A percentile compares a stretch with the other conserved stretches of the same genome.
Conservation (phyloP, 1,139 yeast species). For the Scheffersomyces stambukii region DNA sequence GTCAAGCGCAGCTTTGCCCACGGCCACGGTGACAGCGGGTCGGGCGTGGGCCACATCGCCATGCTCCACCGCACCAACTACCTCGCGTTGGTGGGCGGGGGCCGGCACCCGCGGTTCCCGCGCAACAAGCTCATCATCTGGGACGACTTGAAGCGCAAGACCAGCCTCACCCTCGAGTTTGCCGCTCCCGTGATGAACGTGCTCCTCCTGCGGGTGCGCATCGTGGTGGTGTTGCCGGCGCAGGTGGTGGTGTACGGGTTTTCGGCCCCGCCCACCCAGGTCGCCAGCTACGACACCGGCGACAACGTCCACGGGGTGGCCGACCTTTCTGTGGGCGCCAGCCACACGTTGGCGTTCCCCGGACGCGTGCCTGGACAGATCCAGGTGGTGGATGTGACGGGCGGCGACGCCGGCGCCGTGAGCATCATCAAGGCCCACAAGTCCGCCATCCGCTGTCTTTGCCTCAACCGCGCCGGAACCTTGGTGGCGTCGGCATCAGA, state of each 20-base stretch:
- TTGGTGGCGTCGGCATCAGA: slow-evolving; percentile 85
- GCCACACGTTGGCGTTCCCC: slow-evolving; percentile 69
- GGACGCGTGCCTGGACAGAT: slow-evolving; percentile 68
- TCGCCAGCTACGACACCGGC: slow-evolving; percentile 68
- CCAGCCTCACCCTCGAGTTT: slow-evolving; percentile 73
- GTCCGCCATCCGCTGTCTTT: slow-evolving; percentile 60
- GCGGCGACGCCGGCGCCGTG: slow-evolving; percentile 57
- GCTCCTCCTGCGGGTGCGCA: slow-evolving; percentile 67
- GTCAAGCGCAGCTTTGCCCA: slow-evolving; percentile 57
- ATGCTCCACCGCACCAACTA: slow-evolving; percentile 92
- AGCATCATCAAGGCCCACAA: slow-evolving; percentile 84
- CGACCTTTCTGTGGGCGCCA: slow-evolving; percentile 44
- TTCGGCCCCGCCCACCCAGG: slow-evolving; percentile 68
- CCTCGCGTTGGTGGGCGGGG: slow-evolving; percentile 87
- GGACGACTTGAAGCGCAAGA: slow-evolving; percentile 83
- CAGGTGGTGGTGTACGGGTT: slow-evolving; percentile 76
- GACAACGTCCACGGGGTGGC: slow-evolving; percentile 69
- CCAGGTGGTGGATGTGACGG: slow-evolving; percentile 71
- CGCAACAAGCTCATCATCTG: slow-evolving; percentile 76
- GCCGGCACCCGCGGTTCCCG: slow-evolving; percentile 71
- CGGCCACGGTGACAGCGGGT: slow-evolving; percentile 16
- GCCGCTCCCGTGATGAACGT: slow-evolving; percentile 71
- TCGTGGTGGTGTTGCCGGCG: slow-evolving; percentile 65
- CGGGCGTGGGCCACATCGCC: slow-evolving; percentile 71
- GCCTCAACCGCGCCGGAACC: slow-evolving; percentile 68